A percentile compares a stretch with the other conserved stretches of the same genome.
Evolutionary conservation across 129 eudicot species (phyloP).

Genomic region (Lactuca sativa): DNA sequence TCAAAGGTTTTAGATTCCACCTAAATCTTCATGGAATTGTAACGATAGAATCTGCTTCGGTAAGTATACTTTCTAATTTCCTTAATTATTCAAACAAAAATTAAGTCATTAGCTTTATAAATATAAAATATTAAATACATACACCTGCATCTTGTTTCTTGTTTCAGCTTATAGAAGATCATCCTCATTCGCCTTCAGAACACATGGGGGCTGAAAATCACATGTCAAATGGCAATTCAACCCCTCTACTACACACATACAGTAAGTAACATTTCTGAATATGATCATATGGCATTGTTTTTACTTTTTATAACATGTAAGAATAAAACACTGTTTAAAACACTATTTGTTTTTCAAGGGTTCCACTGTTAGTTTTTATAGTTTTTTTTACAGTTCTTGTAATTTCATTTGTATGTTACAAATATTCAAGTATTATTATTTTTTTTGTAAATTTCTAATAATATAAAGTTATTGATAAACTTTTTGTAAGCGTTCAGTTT

Average conservation of each 20-base stretch:
- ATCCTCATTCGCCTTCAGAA: slow-evolving; percentile 38
- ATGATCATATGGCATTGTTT: too few species aligned
- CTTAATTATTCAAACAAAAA: background rate
- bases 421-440: too few species aligned
- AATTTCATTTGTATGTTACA: too few species aligned
- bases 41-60: slow-evolving; percentile 66
- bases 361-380: too few species aligned
- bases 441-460: too few species aligned
- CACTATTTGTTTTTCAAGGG: too few species aligned
- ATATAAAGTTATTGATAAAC: too few species aligned
- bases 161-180: slow-evolving; percentile 60
- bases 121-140: background rate
- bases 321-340: too few species aligned
- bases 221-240: slow-evolving; percentile 42
- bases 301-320: too few species aligned
- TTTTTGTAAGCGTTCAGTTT: too few species aligned
- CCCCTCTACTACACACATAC: slow-evolving; percentile 29
- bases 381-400: too few species aligned
- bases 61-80: slow-evolving; percentile 39
- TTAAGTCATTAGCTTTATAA: background rate
- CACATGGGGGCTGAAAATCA: slow-evolving; percentile 40
- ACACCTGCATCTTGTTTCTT: background rate
- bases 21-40: slow-evolving; percentile 82
- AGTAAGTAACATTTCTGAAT: slow-evolving; percentile 35
- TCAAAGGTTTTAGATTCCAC: slow-evolving; percentile 59